Conservation (phyloP, 192 early-diverging fungal species). For the Physocladia obscura region DNA sequence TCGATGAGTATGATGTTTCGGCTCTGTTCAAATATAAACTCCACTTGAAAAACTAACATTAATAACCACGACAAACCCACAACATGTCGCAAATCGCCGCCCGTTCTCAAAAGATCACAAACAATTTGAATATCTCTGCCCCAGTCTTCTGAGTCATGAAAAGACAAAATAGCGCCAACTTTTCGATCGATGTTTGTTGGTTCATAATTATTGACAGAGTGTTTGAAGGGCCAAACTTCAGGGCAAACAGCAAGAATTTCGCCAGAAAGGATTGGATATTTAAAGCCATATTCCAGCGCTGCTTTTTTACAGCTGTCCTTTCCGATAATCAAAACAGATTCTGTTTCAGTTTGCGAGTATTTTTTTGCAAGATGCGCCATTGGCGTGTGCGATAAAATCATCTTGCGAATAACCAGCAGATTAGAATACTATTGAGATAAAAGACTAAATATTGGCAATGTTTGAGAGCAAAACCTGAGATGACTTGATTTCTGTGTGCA, state of each 20-base stretch:
- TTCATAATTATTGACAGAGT: not conserved
- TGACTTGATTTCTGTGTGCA: conserved; percentile 16
- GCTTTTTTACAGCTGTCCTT: conserved; percentile 27
- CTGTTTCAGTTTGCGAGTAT: conserved; percentile 55
- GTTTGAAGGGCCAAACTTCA: conserved; percentile 69
- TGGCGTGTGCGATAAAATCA: conserved; percentile 85
- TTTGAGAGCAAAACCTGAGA: too few species aligned
- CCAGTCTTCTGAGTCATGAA: conserved; percentile 88
- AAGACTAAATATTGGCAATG: too few species aligned
- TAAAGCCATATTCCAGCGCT: conserved; percentile 67
- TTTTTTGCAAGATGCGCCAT: conserved; percentile 66
- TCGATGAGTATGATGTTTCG: not conserved
- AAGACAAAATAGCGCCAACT: conserved; percentile 40
- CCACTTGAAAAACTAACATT: not conserved
- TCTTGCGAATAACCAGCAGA: conserved; percentile 38
- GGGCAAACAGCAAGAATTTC: conserved; percentile 68
- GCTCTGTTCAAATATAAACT: conserved; percentile 29
- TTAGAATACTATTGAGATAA: not conserved
- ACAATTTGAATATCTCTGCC: conserved; percentile 82
- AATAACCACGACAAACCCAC: not conserved
- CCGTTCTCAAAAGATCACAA: conserved; percentile 62
- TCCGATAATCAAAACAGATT: conserved; percentile 67
- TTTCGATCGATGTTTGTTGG: conserved; percentile 3
- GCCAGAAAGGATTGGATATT: conserved; percentile 61
- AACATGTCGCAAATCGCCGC: not conserved